Evolutionary conservation across 495 filamentous ascomycete species (phyloP).

Genomic region (Aspergillus asperescens): DNA sequence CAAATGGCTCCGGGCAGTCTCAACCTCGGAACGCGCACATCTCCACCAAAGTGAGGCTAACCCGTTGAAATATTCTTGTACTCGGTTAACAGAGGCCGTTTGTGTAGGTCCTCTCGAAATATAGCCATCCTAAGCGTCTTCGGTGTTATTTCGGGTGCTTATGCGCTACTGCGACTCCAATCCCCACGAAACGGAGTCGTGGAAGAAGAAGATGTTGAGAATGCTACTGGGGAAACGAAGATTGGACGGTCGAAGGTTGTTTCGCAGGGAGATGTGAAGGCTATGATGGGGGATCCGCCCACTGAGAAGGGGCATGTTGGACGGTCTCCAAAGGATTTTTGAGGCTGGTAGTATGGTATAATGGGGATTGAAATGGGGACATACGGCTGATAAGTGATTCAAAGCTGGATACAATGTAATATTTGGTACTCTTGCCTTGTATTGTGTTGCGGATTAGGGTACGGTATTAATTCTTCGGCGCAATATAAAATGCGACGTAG

Average conservation of each 20-base stretch:
- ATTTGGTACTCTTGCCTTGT: no score
- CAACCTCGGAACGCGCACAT: not conserved
- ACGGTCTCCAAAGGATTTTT: not conserved
- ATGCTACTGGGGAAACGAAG: not conserved
- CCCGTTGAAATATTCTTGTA: not conserved
- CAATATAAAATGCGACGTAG: no score
- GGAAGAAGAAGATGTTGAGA: not conserved
- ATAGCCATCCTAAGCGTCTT: not conserved
- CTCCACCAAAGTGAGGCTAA: not conserved
- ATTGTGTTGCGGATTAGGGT: no score
- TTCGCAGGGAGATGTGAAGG: not conserved
- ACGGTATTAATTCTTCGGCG: no score
- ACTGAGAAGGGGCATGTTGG: not conserved
- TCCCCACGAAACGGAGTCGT: not conserved
- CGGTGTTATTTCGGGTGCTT: not conserved
- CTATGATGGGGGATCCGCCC: not conserved
- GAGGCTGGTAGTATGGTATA: not conserved
- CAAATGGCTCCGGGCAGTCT: not conserved
- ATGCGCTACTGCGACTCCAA: not conserved
- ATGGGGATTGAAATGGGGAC: no score
- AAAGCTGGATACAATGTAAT: no score
- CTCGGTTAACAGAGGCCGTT: not conserved
- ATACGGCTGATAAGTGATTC: not conserved
- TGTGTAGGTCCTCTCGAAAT: not conserved
- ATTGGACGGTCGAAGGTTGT: not conserved